Conservation (phyloP, 495 filamentous ascomycete species). For the Bryoglossum gracile region DNA sequence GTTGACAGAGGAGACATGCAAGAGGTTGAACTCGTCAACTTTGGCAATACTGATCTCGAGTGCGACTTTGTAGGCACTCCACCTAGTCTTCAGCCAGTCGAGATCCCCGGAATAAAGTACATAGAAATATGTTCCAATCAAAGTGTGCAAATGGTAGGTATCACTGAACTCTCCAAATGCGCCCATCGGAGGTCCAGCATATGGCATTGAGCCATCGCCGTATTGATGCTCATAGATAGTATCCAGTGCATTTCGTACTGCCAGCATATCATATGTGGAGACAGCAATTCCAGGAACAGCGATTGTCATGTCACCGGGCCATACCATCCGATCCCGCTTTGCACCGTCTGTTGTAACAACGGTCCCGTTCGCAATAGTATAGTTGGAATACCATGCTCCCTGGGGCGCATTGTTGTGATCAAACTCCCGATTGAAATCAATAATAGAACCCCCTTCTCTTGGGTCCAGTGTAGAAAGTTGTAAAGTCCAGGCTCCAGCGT, state of each 20-base stretch:
- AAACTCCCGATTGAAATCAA: constrained; percentile 32
- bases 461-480: constrained; percentile 51
- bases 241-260: constrained; percentile 39
- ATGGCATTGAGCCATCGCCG: constrained; percentile 43
- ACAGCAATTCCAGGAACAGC: constrained; percentile 40
- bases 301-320: constrained; percentile 46
- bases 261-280: constrained; percentile 37
- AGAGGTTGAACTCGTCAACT: constrained; percentile 40
- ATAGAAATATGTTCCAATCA: constrained; percentile 55
- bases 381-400: constrained; percentile 36
- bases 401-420: constrained; percentile 29
- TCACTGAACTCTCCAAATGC: constrained; percentile 45
- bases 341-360: constrained; percentile 48
- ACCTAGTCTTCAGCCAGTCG: constrained; percentile 40
- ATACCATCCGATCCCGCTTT: constrained; percentile 50
- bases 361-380: constrained; percentile 45
- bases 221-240: constrained; percentile 39
- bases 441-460: constrained; percentile 38
- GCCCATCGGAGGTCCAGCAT: constrained; percentile 52
- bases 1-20: constrained; percentile 45
- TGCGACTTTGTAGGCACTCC: constrained; percentile 41
- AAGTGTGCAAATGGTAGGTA: constrained; percentile 55
- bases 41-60: constrained; percentile 46
- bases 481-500: constrained; percentile 56
- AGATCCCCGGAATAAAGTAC: constrained; percentile 50